Evolutionary conservation across 164 flowering plant genomes (phyloP).

Genomic region (Berberis vulgaris): DNA sequence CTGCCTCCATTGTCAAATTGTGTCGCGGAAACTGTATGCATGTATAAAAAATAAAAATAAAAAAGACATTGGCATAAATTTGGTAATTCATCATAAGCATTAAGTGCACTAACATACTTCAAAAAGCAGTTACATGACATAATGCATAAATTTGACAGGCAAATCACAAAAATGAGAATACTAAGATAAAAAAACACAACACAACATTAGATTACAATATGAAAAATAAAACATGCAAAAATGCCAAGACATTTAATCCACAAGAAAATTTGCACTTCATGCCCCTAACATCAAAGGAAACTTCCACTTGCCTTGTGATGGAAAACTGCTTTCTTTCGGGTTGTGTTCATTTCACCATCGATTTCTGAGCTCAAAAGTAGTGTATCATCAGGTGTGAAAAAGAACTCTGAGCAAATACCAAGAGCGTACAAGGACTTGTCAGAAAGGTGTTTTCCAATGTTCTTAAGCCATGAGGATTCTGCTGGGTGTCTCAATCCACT

Average conservation of each 20-base stretch:
- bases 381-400: conserved; percentile 47
- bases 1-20: conserved; percentile 58
- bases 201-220: too few relatives aligned
- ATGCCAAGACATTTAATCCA: background rate
- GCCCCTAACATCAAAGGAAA: too few relatives aligned
- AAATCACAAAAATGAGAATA: too few relatives aligned
- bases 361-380: conserved; percentile 49
- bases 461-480: conserved; percentile 32
- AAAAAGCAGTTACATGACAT: too few relatives aligned
- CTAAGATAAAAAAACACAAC: too few relatives aligned
- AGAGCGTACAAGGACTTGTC: conserved; percentile 62
- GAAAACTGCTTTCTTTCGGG: conserved; percentile 55
- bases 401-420: conserved; percentile 52
- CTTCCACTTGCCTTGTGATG: conserved; percentile 52
- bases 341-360: conserved; percentile 24
- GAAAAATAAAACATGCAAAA: too few relatives aligned
- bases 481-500: conserved; percentile 6
- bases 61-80: too few relatives aligned
- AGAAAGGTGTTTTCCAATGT: conserved; percentile 27
- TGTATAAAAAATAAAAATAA: conserved; percentile 1
- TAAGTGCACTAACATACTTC: too few relatives aligned
- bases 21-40: conserved; percentile 67
- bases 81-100: too few relatives aligned
- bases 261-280: background rate
- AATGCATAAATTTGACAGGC: too few relatives aligned